Evolutionary conservation across 768 basidiomycete genomes (phyloP), one percentile per base, ranked within the genome.

Genomic region (Tephrocybe sp.): DNA sequence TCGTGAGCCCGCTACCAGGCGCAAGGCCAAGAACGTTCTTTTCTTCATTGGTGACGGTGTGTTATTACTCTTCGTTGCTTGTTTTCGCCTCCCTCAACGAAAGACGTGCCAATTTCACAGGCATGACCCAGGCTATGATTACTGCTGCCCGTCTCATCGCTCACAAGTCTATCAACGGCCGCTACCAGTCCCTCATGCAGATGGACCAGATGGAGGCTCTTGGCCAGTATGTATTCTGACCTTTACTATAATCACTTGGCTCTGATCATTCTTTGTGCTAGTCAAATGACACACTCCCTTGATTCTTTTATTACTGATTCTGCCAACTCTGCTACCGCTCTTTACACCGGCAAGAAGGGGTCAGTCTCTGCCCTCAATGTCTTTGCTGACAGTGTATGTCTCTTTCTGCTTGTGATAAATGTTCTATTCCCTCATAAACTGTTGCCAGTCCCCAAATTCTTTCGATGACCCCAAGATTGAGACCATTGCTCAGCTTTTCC

Each of bases 281-380:
- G 72, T 42, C 74, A 75, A 65, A 75, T 75, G 74, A 73, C 72
- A 5, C 74, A 75, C 53, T 74, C 72, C 1, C 64, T 75, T 16
- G 74, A 75, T 50, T 74, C 74, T 1, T 72, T 73, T 54, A 75
- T 75, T 54, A 75, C 74, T 42, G 74, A 75, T 58, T 75, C 74
- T 4, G 74, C 74, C 2, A 75, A 75, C 60, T 74, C 72, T 12
- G 74, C 74, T 2, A 74, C 72, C 25, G 72, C 74, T 18, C 61
- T 75, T 19, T 75, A 73, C 50, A 71, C 70, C 0, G 74, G 74
- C 15, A 73, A 75, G 57, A 75, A 75, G 57, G 67, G 69, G 6
- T 64, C 66, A 6, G 74, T 74, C 37, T 70, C 70, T 40, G 68
- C 72, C 8, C 53, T 74, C 34, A 71, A 69, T 33, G 74, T 75